A percentile compares a stretch with the other conserved stretches of the same genome.
Evolutionary conservation across 768 basidiomycete genomes (phyloP).

Genomic region (Boletus rubropictus): DNA sequence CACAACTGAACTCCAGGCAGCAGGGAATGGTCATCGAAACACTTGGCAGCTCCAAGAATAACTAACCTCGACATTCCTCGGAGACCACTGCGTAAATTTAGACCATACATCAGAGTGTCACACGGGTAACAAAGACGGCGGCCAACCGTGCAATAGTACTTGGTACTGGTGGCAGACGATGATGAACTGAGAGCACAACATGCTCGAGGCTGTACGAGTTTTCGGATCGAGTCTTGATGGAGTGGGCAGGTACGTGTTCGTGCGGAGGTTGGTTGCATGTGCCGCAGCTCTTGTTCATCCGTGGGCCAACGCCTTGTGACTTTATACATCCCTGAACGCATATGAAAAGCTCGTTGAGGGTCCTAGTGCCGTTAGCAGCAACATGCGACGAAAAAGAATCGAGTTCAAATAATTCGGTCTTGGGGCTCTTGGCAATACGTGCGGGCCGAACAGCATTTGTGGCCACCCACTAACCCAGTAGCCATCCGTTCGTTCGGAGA

Average conservation of each 20-base stretch:
- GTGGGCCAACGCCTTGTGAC: neutral
- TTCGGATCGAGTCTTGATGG: neutral
- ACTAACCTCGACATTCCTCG: neutral
- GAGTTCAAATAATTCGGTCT: neutral
- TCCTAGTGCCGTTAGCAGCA: neutral
- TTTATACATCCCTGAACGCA: neutral
- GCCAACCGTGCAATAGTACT: neutral
- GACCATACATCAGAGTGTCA: neutral
- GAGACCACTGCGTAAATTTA: neutral
- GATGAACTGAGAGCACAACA: neutral
- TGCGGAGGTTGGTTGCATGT: neutral
- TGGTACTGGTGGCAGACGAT: neutral
- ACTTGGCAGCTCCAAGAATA: too few relatives aligned
- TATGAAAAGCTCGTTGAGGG: neutral
- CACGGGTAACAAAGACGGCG: neutral
- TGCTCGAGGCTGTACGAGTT: neutral
- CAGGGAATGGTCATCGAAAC: neutral
- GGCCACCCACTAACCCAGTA: neutral
- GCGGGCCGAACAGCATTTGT: slow-evolving; percentile 23
- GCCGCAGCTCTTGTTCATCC: neutral
- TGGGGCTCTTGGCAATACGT: neutral
- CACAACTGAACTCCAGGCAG: too few relatives aligned
- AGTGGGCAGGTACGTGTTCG: neutral
- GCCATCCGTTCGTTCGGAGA: neutral
- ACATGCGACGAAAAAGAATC: slow-evolving; percentile 26